A percentile compares a stretch with the other conserved stretches of the same genome.
Conservation (phyloP, 768 basidiomycete genomes). For the Leccinum uliginosum region DNA sequence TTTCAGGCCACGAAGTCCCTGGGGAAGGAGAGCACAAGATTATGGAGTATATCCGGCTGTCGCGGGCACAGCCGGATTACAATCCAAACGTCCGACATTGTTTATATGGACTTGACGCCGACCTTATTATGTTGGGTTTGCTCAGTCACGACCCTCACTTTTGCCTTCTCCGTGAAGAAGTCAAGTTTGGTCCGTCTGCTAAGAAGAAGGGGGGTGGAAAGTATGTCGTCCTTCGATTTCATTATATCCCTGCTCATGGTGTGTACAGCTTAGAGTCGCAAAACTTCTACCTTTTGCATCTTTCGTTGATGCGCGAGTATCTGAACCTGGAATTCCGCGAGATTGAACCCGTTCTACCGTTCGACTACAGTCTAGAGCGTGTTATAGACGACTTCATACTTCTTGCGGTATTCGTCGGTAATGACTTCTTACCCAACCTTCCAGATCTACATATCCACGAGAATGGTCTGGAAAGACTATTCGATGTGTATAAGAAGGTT, state of each 20-base stretch:
- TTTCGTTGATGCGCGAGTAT: slow-evolving; percentile 94
- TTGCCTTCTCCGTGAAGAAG: slow-evolving; percentile 94
- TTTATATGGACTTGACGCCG: slow-evolving; percentile 96
- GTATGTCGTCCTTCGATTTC: slow-evolving; percentile 28
- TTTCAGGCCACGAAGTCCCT: slow-evolving; percentile 97
- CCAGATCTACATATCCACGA: slow-evolving; percentile 98
- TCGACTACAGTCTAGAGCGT: slow-evolving; percentile 86
- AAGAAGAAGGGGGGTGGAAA: slow-evolving; percentile 64
- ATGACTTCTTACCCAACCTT: slow-evolving; percentile 94
- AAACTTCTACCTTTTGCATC: slow-evolving; percentile 92
- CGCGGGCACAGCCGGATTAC: slow-evolving; percentile 93
- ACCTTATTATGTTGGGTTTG: slow-evolving; percentile 96
- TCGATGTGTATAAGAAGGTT: slow-evolving; percentile 93
- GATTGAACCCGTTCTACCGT: slow-evolving; percentile 61
- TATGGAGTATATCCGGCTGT: slow-evolving; percentile 96
- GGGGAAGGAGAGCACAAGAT: slow-evolving; percentile 99
- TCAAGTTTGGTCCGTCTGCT: slow-evolving; percentile 86
- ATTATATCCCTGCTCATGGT: slow-evolving; percentile 6
- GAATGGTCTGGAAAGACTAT: slow-evolving; percentile 89
- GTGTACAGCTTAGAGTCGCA: slow-evolving; percentile 60
- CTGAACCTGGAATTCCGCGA: slow-evolving; percentile 91
- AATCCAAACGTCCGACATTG: slow-evolving; percentile 97
- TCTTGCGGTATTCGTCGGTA: slow-evolving; percentile 94
- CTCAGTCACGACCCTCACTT: slow-evolving; percentile 99
- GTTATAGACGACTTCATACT: slow-evolving; percentile 98